These are phyloP conservation scores for Schoenoplectus triqueter DNA, from an alignment of 202 grass and related monocot genomes.

Conservation along the genomic window DNA sequence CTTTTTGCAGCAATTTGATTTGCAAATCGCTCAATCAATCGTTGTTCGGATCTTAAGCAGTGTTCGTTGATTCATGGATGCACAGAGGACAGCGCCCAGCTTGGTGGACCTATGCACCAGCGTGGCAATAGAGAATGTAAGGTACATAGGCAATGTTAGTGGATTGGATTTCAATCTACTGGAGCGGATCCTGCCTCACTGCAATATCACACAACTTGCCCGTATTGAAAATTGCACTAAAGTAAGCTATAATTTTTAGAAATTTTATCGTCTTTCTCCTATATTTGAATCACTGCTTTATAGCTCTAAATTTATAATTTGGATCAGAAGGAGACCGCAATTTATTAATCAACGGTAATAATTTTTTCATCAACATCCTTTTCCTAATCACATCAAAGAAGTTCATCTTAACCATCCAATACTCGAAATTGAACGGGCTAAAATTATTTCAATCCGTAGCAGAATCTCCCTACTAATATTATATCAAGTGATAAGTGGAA, in stretches of 20 bases:
- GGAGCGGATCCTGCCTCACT: conserved; percentile 76
- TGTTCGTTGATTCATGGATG: conserved; percentile 44
- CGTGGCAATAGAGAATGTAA: conserved; percentile 64
- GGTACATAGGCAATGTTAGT: conserved; percentile 55
- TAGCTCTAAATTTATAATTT: not conserved
- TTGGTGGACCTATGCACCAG: conserved; percentile 69
- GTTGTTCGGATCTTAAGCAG: conserved; percentile 6
- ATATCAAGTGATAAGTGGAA: not conserved
- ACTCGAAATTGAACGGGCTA: not conserved
- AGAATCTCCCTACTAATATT: not conserved
- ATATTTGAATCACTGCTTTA: not conserved
- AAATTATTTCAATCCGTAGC: too few relatives aligned
- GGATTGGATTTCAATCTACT: conserved; percentile 57
- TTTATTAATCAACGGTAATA: too few relatives aligned
- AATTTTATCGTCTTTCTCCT: not conserved
- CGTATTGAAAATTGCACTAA: conserved; percentile 53
- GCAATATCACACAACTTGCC: conserved; percentile 59
- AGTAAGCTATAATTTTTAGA: conserved; percentile 35
- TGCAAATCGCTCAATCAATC: not conserved
- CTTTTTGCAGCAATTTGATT: not conserved
- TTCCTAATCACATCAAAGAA: too few relatives aligned
- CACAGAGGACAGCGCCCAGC: conserved; percentile 43
- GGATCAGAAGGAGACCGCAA: not conserved
- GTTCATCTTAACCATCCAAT: not conserved
- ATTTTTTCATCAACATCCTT: too few relatives aligned